Evolutionary conservation across 139 green algal species (phyloP).

Genomic region (Chlorella sorokiniana): DNA sequence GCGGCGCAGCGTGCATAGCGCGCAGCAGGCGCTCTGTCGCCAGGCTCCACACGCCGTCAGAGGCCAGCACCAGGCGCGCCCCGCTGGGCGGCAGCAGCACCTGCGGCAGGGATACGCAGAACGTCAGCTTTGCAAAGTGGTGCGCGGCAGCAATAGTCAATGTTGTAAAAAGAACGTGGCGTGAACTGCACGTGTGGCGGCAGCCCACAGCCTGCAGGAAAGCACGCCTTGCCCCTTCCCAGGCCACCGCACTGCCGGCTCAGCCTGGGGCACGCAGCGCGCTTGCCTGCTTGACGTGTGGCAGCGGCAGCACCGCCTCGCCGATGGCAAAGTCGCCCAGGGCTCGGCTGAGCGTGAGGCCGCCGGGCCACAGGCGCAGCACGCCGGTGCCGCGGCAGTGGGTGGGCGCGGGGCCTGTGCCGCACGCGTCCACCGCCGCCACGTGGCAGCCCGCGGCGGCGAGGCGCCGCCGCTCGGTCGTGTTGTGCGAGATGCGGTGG

Average conservation of each 20-base stretch:
- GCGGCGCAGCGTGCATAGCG: not conserved
- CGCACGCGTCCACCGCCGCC: slow-evolving; percentile 31
- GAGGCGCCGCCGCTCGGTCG: slow-evolving; percentile 39
- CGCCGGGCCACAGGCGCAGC: slow-evolving; percentile 87
- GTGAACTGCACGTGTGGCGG: too few relatives aligned
- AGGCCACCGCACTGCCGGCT: too few relatives aligned
- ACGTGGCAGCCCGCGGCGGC: slow-evolving; percentile 30
- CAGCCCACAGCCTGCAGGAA: not conserved
- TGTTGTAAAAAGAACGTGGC: not conserved
- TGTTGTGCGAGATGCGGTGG: slow-evolving; percentile 47
- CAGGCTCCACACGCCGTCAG: slow-evolving; percentile 88
- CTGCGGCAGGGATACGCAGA: not conserved
- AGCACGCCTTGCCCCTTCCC: too few relatives aligned
- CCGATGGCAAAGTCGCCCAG: slow-evolving; percentile 88
- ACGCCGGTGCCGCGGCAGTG: slow-evolving; percentile 71
- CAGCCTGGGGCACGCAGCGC: too few relatives aligned
- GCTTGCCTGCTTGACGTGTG: slow-evolving; percentile 80
- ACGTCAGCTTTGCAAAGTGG: not conserved
- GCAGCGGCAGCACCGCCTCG: slow-evolving; percentile 69
- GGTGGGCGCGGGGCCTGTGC: slow-evolving; percentile 23
- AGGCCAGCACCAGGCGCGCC: slow-evolving; percentile 78
- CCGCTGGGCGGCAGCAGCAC: slow-evolving; percentile 59
- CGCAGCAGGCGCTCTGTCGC: slow-evolving; percentile 52
- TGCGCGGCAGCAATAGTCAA: not conserved
- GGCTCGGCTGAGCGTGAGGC: slow-evolving; percentile 78